Evolutionary conservation across 345 rosid species (phyloP).

Genomic region (Hibiscus trionum): DNA sequence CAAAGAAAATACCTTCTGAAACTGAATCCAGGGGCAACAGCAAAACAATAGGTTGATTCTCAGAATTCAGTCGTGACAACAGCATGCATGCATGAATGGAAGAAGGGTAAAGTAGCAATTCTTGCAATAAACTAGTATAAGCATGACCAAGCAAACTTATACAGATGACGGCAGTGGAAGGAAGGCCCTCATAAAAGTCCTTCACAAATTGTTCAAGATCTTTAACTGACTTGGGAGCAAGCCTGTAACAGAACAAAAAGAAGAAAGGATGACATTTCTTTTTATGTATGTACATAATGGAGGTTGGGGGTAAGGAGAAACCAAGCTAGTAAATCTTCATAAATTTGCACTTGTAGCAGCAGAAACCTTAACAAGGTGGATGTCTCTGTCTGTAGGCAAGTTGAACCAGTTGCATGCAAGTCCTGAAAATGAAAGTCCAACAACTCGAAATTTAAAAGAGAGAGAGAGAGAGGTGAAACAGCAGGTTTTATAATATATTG

Average conservation of each 20-base stretch:
- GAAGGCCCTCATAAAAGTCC: constrained; percentile 51
- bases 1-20: constrained; percentile 57
- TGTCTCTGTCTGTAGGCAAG: constrained; percentile 22
- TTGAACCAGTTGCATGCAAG: constrained; percentile 25
- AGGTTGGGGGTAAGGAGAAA: background rate
- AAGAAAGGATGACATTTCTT: background rate
- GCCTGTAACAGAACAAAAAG: constrained; percentile 40
- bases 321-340: background rate
- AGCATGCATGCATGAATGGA: constrained; percentile 60
- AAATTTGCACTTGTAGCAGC: constrained; percentile 10
- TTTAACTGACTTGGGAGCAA: constrained; percentile 62
- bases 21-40: constrained; percentile 62
- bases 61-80: constrained; percentile 55
- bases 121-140: constrained; percentile 48
- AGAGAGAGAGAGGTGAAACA: background rate
- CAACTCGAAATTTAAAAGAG: background rate
- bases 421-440: constrained; percentile 31
- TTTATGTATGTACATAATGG: background rate
- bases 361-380: constrained; percentile 44
- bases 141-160: constrained; percentile 60
- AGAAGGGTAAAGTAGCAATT: constrained; percentile 48
- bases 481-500: background rate
- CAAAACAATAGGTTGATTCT: constrained; percentile 54
- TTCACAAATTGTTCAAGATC: constrained; percentile 57
- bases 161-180: constrained; percentile 55